phyloP scores from a whole-genome alignment of 2,329 filamentous ascomycete genomes.

The Albophoma yamanashiensis region DNA sequence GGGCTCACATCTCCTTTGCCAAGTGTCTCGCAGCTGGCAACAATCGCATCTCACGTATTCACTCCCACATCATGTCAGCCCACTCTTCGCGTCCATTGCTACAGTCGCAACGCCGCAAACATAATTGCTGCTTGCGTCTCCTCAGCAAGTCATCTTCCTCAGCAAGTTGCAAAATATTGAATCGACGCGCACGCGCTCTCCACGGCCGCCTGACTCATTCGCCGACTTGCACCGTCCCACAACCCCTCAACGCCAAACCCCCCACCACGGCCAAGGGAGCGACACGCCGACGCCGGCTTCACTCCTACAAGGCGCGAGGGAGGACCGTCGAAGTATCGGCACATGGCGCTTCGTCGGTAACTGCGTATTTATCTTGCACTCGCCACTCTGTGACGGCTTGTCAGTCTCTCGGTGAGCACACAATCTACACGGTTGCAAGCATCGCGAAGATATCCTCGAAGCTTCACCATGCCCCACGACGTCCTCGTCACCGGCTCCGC shows the following conservation, averaged over 20 bases:
- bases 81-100: not conserved
- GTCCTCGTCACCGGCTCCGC: slow-evolving; percentile 36
- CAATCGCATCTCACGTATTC: not conserved
- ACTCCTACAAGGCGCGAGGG: not conserved
- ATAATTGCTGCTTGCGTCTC: not conserved
- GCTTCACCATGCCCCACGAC: slow-evolving; percentile 5
- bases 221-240: not conserved
- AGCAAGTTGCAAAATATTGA: not conserved
- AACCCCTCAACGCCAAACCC: not conserved
- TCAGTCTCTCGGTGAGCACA: not conserved
- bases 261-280: not conserved
- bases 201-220: not conserved
- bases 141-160: too few relatives aligned
- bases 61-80: not conserved
- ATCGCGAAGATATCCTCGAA: not conserved
- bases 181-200: not conserved
- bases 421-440: not conserved
- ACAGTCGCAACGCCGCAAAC: not conserved
- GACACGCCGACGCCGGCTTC: not conserved
- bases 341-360: not conserved
- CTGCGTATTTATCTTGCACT: not conserved
- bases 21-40: not conserved
- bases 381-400: not conserved
- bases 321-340: not conserved
- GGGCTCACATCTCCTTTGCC: too few relatives aligned